Base-by-base conservation (phyloP, 495 filamentous ascomycete genomes). In the Penicillium goetzii region DNA sequence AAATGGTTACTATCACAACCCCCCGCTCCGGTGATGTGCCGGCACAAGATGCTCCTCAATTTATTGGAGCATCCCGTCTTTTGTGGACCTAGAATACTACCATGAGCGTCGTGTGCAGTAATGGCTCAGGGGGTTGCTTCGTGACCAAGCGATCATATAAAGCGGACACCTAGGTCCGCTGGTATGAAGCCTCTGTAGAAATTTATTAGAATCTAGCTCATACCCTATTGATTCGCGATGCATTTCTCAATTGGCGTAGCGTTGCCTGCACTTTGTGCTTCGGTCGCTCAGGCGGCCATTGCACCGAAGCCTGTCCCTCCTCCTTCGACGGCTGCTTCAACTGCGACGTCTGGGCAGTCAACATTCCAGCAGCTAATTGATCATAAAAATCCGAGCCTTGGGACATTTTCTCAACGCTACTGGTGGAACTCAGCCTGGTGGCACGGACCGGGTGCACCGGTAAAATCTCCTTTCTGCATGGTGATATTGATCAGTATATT, bases 371-470 rank as follows among this genome's bases (percentile, higher is more conserved):
- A 87, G 65, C 64, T 81, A n/a, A 74, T 86, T 23, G 83, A 86
- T 61, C 85, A 88, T 61, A 64, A 75, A 12, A 70, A 86, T 58
- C 81, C 81, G 1, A 67, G 68, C 26, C 70, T 83, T 19, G 84
- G 85, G 23, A 86, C 84, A 4, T 88, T 88, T 66, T 64, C 73
- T 14, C 83, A 86, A 71, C 73, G 79, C 10, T 86, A 80, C 65
- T 86, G 76, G 75, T 86, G 72, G 64, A 80, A 78, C 60, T 73
- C 76, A 4, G 69, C 78, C 54, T 82, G 64, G 66, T 88, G 81
- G 81, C 71, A 65, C 14, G 84, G 85, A 0, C 78, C 80, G 26
- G 85, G 85, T 0, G 84, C 83, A 30, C 85, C 85, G 59, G 78
- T 86, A 74, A 53, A 59, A 65, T 34, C 2, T 14, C 17, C 38